Evolutionary conservation across 73 alveolate species (phyloP).

Genomic region (Tetrahymena borealis): DNA sequence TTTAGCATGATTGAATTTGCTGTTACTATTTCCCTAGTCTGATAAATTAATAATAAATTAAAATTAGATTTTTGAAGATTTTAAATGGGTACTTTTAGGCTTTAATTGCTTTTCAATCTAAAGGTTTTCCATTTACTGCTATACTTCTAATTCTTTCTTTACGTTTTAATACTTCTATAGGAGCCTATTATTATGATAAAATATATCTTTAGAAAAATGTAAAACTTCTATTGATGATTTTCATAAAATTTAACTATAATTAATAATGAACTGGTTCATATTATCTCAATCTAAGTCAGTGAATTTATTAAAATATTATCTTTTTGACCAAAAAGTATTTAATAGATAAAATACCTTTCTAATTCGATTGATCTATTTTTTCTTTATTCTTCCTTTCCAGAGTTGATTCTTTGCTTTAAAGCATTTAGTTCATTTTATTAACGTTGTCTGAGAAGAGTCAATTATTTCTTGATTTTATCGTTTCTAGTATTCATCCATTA

Average conservation of each 20-base stretch:
- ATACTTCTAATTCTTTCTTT: conserved; percentile 44
- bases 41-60: neutral
- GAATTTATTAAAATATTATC: too few species aligned
- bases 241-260: too few species aligned
- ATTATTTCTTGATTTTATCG: conserved; percentile 29
- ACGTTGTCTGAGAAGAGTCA: conserved; percentile 15
- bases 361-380: conserved; percentile 40
- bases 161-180: conserved; percentile 49
- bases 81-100: conserved; percentile 1
- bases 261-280: too few species aligned
- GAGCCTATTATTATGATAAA: neutral
- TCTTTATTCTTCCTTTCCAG: conserved; percentile 42
- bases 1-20: neutral
- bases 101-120: conserved; percentile 31
- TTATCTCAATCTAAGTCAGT: too few species aligned
- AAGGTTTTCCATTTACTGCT: conserved; percentile 28
- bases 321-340: too few species aligned
- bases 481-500: conserved; percentile 31
- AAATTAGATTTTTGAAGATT: neutral
- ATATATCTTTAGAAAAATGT: neutral
- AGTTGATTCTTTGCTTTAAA: conserved; percentile 31
- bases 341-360: conserved; percentile 26
- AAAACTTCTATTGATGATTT: neutral
- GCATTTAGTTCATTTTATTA: conserved; percentile 44
- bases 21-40: neutral